These are phyloP conservation scores for Russula vinacea DNA, from an alignment of 768 basidiomycete species.

Conservation along the genomic window DNA sequence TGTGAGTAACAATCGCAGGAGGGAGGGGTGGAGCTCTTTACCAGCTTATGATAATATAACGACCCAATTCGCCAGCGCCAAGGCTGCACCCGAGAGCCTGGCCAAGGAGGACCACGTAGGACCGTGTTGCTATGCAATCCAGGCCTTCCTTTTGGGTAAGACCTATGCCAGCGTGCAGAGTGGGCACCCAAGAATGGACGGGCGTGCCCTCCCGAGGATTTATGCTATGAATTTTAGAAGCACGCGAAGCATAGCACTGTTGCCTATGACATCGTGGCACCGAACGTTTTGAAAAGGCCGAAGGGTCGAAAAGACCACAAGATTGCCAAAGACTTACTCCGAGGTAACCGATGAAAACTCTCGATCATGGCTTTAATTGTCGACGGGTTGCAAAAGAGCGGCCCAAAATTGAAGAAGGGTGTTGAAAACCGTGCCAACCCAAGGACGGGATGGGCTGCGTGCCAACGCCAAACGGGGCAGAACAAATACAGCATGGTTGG, in stretches of 20 bases:
- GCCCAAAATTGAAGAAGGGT: slow-evolving; percentile 22
- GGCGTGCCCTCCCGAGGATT: slow-evolving; percentile 25
- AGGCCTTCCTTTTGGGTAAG: slow-evolving; percentile 26
- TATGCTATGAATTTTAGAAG: slow-evolving; percentile 27
- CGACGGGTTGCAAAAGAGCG: slow-evolving; percentile 28
- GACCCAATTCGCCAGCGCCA: slow-evolving; percentile 18
- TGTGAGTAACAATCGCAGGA: slow-evolving; percentile 11
- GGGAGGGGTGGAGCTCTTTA: slow-evolving; percentile 12
- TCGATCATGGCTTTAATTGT: slow-evolving; percentile 27
- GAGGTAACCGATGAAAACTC: slow-evolving; percentile 24
- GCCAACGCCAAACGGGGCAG: slow-evolving; percentile 19
- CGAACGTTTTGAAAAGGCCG: slow-evolving; percentile 15
- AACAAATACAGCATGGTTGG: slow-evolving; percentile 14
- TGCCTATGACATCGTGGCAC: slow-evolving; percentile 24
- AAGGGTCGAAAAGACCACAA: slow-evolving; percentile 18
- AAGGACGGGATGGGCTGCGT: slow-evolving; percentile 10
- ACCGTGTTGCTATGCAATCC: slow-evolving; percentile 26
- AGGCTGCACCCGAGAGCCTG: slow-evolving; percentile 5
- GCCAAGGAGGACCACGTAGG: slow-evolving; percentile 26
- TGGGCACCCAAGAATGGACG: slow-evolving; percentile 21
- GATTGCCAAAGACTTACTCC: slow-evolving; percentile 25
- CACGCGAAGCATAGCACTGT: slow-evolving; percentile 23
- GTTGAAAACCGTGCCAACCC: slow-evolving; percentile 14
- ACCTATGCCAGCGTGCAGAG: slow-evolving; percentile 27
- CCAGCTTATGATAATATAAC: slow-evolving; percentile 23